Evolutionary conservation across 2,329 filamentous ascomycete species (phyloP).

Genomic region (Scorias spongiosa): DNA sequence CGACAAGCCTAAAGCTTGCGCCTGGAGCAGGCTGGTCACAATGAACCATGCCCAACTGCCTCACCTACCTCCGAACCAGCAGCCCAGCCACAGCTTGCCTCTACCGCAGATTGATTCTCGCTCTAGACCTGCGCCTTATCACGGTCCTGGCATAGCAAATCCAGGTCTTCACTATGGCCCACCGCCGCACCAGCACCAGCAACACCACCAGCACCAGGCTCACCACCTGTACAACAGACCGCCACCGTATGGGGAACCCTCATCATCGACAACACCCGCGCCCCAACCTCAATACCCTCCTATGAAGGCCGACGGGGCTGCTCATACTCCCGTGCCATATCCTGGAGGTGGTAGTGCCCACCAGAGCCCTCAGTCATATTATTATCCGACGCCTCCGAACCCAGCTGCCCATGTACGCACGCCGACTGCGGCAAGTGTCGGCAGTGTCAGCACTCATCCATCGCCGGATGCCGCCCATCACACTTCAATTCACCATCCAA

Average conservation of each 20-base stretch:
- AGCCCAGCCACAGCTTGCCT: neutral
- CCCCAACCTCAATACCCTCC: neutral
- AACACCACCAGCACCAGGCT: neutral
- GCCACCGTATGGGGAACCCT: neutral
- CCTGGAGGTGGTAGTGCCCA: neutral
- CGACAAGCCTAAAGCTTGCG: neutral
- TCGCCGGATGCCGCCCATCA: conserved; percentile 5
- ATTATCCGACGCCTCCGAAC: conserved; percentile 2
- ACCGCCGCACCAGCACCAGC: neutral
- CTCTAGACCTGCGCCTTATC: neutral
- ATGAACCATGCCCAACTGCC: neutral
- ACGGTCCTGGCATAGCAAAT: neutral
- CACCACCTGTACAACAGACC: neutral
- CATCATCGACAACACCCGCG: neutral
- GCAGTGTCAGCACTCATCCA: conserved; percentile 12
- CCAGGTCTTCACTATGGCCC: neutral
- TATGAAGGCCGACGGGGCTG: neutral
- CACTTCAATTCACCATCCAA: conserved; percentile 1
- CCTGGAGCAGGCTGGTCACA: neutral
- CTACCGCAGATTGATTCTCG: neutral
- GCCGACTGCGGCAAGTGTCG: conserved; percentile 6
- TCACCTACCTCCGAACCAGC: neutral
- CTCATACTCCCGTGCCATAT: neutral
- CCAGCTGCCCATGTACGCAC: conserved; percentile 6
- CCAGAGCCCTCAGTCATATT: conserved; percentile 10